phyloP scores from a whole-genome alignment of 2,329 filamentous ascomycete genomes.

The Parastagonospora nodorum region DNA sequence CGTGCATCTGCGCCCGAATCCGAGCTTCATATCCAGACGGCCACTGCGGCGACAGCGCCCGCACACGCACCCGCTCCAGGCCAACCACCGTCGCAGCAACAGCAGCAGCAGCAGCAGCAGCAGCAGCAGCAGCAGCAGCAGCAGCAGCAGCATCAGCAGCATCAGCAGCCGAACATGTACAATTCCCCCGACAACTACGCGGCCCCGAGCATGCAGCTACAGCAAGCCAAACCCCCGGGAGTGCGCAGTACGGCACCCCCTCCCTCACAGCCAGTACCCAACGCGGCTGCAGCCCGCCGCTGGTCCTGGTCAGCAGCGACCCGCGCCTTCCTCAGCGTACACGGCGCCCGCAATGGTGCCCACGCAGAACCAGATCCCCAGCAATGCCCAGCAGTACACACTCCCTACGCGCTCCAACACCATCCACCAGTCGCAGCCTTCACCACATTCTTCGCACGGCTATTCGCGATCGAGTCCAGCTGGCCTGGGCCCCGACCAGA shows the following conservation, averaged over 20 bases:
- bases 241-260: slow-evolving; percentile 52
- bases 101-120: slow-evolving; percentile 37
- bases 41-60: slow-evolving; percentile 43
- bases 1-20: slow-evolving; percentile 53
- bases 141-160: slow-evolving; percentile 28
- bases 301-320: slow-evolving; percentile 57
- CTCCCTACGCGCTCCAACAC: slow-evolving; percentile 70
- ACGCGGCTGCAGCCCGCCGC: slow-evolving; percentile 67
- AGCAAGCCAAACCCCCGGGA: slow-evolving; percentile 57
- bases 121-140: slow-evolving; percentile 39
- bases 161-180: slow-evolving; percentile 52
- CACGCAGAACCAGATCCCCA: slow-evolving; percentile 56
- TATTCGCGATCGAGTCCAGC: slow-evolving; percentile 88
- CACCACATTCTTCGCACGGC: slow-evolving; percentile 47
- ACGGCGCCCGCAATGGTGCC: slow-evolving; percentile 63
- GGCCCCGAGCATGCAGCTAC: slow-evolving; percentile 63
- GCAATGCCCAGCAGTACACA: slow-evolving; percentile 64
- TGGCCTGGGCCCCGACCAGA: slow-evolving; percentile 62
- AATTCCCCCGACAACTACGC: slow-evolving; percentile 56
- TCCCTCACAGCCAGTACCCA: slow-evolving; percentile 21
- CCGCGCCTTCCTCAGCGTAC: slow-evolving; percentile 58
- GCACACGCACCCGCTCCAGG: not conserved
- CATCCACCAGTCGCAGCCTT: slow-evolving; percentile 60
- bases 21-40: slow-evolving; percentile 59
- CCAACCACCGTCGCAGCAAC: slow-evolving; percentile 14